phyloP scores from a whole-genome alignment of 495 filamentous ascomycete genomes.

The Aspergillus sclerotioniger region DNA sequence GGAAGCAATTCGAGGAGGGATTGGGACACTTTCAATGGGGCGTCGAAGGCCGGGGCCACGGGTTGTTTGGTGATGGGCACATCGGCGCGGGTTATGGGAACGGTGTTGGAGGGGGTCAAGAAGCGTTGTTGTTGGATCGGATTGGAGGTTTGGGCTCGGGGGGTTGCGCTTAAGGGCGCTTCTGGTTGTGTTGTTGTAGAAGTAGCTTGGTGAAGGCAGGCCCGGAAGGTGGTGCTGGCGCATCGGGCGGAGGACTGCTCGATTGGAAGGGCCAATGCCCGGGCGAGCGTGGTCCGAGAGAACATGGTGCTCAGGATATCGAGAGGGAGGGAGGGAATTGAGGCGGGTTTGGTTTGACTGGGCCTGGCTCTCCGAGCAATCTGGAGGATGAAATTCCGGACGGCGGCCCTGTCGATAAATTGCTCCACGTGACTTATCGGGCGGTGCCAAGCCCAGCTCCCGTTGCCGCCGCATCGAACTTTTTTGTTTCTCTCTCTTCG shows the following conservation, averaged over 20 bases:
- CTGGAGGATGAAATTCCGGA: conserved; percentile 15
- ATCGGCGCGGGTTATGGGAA: conserved; percentile 23
- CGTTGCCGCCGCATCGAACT: conserved; percentile 30
- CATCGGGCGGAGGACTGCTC: conserved; percentile 17
- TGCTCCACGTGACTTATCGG: conserved; percentile 27
- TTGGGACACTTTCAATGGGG: conserved; percentile 45
- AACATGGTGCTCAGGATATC: conserved; percentile 31
- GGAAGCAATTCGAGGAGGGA: conserved; percentile 70
- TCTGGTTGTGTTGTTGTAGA: conserved; percentile 21
- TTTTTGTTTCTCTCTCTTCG: conserved; percentile 27
- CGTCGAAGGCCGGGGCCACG: conserved; percentile 33
- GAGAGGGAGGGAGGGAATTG: not conserved
- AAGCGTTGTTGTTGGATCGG: conserved; percentile 18
- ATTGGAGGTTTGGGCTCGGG: conserved; percentile 24
- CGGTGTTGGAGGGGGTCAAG: conserved; percentile 18
- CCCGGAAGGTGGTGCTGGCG: conserved; percentile 37
- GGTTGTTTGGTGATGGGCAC: conserved; percentile 34
- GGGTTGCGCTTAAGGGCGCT: conserved; percentile 30
- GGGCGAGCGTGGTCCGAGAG: conserved; percentile 38
- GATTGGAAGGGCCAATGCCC: conserved; percentile 34
- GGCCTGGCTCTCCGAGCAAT: not conserved
- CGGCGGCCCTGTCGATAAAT: conserved; percentile 10
- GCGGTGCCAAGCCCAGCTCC: conserved; percentile 22
- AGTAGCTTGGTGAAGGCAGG: conserved; percentile 18
- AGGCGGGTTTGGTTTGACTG: not conserved